Evolutionary conservation across 108 stramenopile genomes (phyloP), one percentile per base, ranked within the genome.

Genomic region (Nannochloropsis granulata): DNA sequence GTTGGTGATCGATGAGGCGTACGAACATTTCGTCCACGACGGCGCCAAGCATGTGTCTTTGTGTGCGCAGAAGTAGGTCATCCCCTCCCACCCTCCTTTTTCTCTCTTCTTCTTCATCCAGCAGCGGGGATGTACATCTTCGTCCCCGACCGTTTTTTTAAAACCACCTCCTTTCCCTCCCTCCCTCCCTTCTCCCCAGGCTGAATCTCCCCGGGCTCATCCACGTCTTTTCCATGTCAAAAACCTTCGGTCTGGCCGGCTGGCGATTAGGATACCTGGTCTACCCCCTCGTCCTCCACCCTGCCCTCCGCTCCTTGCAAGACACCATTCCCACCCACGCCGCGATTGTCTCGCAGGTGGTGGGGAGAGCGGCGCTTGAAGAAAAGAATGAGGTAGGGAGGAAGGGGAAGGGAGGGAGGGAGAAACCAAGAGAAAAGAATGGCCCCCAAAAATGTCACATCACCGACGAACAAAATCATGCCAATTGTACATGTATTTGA

Each of bases 281-380:
- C 86, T 93, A 82, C 84, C 92, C 92, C 12, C 85, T 85, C 2
- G 44, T 80, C 44, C 90, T 93, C 23, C 89, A 91, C 23, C 86
- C 91, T 44, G 80, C 92, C 82, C 90, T 94, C 90, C 90, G 92
- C 24, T 94, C 93, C 79, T 87, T 92, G 11, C 93, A 93, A 82
- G 96, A 97, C 85, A 96, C 96, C 7, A 92, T 97, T 13, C 95
- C 96, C 24, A 97, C 95, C 85, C 94, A 93, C 86, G 93, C 95
- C 43, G 90, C 94, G 45, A 90, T 93, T 12, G 91, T 94, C 19
- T 92, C 93, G 7, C 96, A 97, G 85, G 89, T 91, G 83, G 93
- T 93, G 21, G 96, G 95, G 13, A 78, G 95, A 79, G 96, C 93
- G n/a, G 94, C 96, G 12, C 83, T 97, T 85, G 80, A 88, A 80